Evolutionary conservation across 179 eudicot genomes (phyloP), one percentile per base, ranked within the genome.

Genomic region (Beta corolliflora): DNA sequence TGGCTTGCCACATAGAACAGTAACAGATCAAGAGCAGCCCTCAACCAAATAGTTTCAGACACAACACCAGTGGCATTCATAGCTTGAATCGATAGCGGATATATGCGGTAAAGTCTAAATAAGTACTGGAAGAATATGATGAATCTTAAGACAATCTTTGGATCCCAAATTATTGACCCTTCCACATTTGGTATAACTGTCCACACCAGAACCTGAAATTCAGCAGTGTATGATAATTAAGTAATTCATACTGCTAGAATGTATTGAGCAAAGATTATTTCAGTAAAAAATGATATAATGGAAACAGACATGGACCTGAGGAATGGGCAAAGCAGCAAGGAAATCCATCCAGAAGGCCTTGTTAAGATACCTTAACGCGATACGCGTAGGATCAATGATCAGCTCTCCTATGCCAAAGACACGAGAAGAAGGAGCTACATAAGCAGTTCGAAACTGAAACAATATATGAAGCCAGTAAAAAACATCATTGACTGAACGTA

Each of bases 281-380:
- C 41, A 2, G 41, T 0, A 36, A 36, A 36, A 36, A 36, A 2
- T 36, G 41, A 36, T 2, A 36, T 36, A 36, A 36, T 36, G 41
- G 41, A 36, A 36, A 36, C 41, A 36, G 41, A 36, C 41, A 36
- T 36, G 41, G 11, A 84, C 87, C 84, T 81, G 87, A 59, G 84
- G 87, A 31, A 84, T 48, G 11, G 87, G 84, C 44, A 81, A 21
- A 48, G 80, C 87, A 64, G 80, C 81, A 68, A 84, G 81, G 36
- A 84, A 71, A 60, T 84, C 87, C 59, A 81, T 54, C 82, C 82
- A 81, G 66, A 84, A 84, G 58, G 69, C 16, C 54, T 59, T 72
- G 41, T n/a, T 63, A n/a, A 84, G 74, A 36, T 84, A 84, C 66
- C 84, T 77, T 53, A 16, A 45, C 2, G 79, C 71, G n/a, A 81